Evolutionary conservation across 139 green algal species (phyloP).

Genomic region (Diplosphaera chodatii): DNA sequence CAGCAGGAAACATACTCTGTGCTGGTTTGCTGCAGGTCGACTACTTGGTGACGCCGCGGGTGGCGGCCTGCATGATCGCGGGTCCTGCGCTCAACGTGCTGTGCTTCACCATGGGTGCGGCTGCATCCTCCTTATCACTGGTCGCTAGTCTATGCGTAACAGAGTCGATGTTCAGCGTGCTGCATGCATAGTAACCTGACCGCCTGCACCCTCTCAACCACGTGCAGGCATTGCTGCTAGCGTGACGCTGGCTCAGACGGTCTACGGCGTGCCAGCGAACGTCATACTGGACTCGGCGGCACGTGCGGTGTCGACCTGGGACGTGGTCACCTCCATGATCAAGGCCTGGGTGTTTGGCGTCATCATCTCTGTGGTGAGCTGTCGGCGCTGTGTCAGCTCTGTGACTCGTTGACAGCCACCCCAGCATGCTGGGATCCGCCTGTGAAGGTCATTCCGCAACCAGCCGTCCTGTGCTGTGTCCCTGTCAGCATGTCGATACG

Average conservation of each 20-base stretch:
- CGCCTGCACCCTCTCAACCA: no score
- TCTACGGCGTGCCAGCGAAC: slow-evolving; percentile 90
- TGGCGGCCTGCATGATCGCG: slow-evolving; percentile 89
- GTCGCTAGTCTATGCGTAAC: not conserved
- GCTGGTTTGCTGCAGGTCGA: no score
- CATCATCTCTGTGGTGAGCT: slow-evolving; percentile 72
- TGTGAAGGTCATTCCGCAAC: no score
- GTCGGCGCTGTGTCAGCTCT: not conserved
- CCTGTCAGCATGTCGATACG: no score
- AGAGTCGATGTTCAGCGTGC: not conserved
- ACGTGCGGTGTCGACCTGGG: slow-evolving; percentile 74
- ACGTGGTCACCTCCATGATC: slow-evolving; percentile 82
- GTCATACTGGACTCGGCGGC: slow-evolving; percentile 91
- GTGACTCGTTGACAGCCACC: not conserved
- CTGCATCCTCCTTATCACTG: no score
- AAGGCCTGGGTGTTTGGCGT: slow-evolving; percentile 92
- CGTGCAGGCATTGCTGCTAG: slow-evolving; percentile 75
- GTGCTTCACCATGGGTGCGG: slow-evolving; percentile 89
- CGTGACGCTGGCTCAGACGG: slow-evolving; percentile 84
- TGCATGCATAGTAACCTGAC: no score
- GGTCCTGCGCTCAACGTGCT: slow-evolving; percentile 91
- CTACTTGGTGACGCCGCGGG: slow-evolving; percentile 93
- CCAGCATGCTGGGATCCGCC: not conserved
- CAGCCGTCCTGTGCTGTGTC: no score
- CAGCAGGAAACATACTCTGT: no score